Evolutionary conservation across 1,139 yeast species (phyloP).

Genomic region (Citeromyces hawaiiensis): DNA sequence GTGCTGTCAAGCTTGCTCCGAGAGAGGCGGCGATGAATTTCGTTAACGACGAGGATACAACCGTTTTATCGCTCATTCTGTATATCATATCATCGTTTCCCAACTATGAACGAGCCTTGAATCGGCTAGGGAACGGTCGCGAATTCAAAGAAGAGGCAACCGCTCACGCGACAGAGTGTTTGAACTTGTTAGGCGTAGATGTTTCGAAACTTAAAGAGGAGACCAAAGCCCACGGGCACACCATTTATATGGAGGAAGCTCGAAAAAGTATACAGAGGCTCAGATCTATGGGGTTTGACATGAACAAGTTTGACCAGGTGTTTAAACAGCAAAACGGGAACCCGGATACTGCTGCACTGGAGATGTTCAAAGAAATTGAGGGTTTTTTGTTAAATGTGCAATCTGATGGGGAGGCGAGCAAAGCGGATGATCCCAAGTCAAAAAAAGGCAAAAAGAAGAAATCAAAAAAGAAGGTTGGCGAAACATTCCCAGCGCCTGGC

Average conservation of each 20-base stretch:
- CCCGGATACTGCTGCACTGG: not conserved
- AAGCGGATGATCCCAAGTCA: constrained; percentile 4
- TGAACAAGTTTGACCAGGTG: not conserved
- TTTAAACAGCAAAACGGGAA: not conserved
- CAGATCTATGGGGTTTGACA: not conserved
- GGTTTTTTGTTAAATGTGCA: not conserved
- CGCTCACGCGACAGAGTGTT: not conserved
- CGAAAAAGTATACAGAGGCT: not conserved
- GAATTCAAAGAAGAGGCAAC: not conserved
- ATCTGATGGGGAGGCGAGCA: not conserved
- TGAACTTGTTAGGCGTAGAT: not conserved
- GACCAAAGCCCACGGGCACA: not conserved
- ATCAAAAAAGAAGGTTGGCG: not conserved
- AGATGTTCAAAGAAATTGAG: not conserved
- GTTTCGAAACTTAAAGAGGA: not conserved
- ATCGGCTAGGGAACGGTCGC: not conserved
- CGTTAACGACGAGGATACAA: not conserved
- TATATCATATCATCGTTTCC: not conserved
- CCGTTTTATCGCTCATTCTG: not conserved
- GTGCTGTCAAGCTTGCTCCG: not conserved
- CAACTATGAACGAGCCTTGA: not conserved
- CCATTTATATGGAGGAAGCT: not conserved
- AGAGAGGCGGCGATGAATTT: not conserved
- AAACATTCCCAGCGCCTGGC: not conserved
- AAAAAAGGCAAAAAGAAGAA: not conserved